A percentile compares a stretch with the other conserved stretches of the same genome.
Conservation (phyloP, 2,329 filamentous ascomycete species). For the Aspergillus tanneri region DNA sequence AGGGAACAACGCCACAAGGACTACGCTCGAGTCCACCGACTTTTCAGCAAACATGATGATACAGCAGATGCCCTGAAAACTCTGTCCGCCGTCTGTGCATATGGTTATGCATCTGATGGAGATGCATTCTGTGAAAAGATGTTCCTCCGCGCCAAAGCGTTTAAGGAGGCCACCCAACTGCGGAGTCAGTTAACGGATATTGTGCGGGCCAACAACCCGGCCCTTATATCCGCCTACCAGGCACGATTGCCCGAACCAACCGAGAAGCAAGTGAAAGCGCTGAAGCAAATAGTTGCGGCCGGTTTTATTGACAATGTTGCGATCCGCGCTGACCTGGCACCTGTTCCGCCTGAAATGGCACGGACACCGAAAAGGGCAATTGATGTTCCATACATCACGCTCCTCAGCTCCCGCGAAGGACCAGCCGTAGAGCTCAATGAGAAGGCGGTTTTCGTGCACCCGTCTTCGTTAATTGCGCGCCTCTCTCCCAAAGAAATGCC, state of each 20-base stretch:
- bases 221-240: constrained; percentile 40
- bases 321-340: constrained; percentile 83
- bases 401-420: constrained; percentile 65
- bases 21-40: constrained; percentile 71
- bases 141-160: constrained; percentile 83
- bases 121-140: constrained; percentile 76
- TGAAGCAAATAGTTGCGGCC: constrained; percentile 88
- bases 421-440: constrained; percentile 51
- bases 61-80: constrained; percentile 86
- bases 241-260: constrained; percentile 59
- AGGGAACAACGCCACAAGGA: constrained; percentile 64
- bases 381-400: constrained; percentile 85
- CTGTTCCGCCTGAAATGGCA: constrained; percentile 64
- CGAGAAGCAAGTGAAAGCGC: constrained; percentile 68
- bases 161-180: constrained; percentile 82
- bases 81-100: constrained; percentile 83
- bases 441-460: constrained; percentile 80
- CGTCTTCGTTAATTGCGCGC: constrained; percentile 75
- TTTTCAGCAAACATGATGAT: constrained; percentile 78
- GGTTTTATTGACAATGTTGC: constrained; percentile 95
- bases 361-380: constrained; percentile 80
- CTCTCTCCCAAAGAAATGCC: constrained; percentile 71
- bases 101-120: constrained; percentile 66
- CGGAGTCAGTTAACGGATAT: constrained; percentile 80
- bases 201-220: constrained; percentile 69